Conservation (phyloP, 169 alveolate genomes). For the Plasmodium vinckei region DNA sequence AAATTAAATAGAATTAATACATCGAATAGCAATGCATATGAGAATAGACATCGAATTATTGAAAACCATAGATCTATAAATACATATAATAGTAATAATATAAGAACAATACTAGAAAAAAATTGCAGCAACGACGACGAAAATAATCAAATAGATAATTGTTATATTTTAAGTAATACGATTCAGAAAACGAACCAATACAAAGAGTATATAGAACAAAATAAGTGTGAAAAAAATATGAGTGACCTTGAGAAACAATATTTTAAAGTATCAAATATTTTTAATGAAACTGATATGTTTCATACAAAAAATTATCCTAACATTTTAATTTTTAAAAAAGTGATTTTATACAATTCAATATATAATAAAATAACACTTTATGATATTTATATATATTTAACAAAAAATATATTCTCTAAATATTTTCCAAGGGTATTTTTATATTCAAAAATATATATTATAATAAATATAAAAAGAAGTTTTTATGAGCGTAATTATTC, state of each 20-base stretch:
- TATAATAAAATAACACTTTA: conserved; percentile 49
- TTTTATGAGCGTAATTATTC: conserved; percentile 62
- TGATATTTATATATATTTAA: conserved; percentile 36
- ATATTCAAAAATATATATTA: conserved; percentile 51
- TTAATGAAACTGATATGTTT: not conserved
- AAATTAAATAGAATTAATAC: not conserved
- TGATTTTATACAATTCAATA: conserved; percentile 33
- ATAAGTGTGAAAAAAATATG: not conserved
- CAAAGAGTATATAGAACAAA: not conserved
- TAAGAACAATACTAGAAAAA: not conserved
- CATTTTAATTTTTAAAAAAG: conserved; percentile 21
- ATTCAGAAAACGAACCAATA: not conserved
- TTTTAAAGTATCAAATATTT: too few relatives aligned
- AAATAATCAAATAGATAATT: not conserved
- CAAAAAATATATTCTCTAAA: conserved; percentile 43
- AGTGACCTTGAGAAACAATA: too few relatives aligned
- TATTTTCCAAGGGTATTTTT: conserved; percentile 69
- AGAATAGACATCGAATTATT: not conserved
- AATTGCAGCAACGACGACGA: not conserved
- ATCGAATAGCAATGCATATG: not conserved
- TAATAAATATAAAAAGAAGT: conserved; percentile 68
- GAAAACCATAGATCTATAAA: not conserved
- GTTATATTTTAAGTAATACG: not conserved
- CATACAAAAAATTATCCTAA: not conserved
- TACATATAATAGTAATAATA: too few relatives aligned